A percentile compares a stretch with the other conserved stretches of the same genome.
phyloP scores from a whole-genome alignment of 352 stramenopile genomes.

The Phytophthora capsici region DNA sequence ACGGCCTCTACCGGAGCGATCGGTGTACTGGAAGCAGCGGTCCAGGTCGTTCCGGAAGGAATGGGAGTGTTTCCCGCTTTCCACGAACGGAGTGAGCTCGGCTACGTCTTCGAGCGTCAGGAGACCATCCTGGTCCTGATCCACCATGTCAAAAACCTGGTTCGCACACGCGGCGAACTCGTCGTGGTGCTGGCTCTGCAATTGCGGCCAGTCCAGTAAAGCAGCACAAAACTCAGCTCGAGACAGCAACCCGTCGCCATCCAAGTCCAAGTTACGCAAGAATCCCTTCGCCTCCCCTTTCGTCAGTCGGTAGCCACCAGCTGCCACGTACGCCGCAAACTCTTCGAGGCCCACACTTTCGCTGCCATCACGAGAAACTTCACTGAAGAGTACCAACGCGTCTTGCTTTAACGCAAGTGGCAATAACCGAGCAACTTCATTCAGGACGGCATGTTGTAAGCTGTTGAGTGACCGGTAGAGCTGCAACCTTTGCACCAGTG shows the following conservation, averaged over 20 bases:
- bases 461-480: constrained; percentile 77
- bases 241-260: constrained; percentile 66
- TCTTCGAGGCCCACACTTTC: constrained; percentile 58
- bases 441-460: constrained; percentile 72
- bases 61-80: constrained; percentile 31
- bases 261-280: constrained; percentile 61
- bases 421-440: constrained; percentile 57
- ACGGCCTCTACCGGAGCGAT: constrained; percentile 41
- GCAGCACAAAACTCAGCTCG: constrained; percentile 73
- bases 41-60: constrained; percentile 69
- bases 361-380: constrained; percentile 60
- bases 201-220: constrained; percentile 67
- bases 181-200: constrained; percentile 46
- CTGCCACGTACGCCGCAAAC: constrained; percentile 59
- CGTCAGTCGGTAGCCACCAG: constrained; percentile 67
- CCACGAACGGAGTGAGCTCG: constrained; percentile 47
- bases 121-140: constrained; percentile 58
- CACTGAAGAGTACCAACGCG: constrained; percentile 70
- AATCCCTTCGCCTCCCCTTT: constrained; percentile 66
- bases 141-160: constrained; percentile 57
- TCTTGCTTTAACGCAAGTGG: constrained; percentile 65
- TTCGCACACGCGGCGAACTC: constrained; percentile 45
- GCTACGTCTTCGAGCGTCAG: constrained; percentile 56
- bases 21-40: constrained; percentile 65
- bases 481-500: constrained; percentile 76